Evolutionary conservation across 176 grass and related monocot genomes (phyloP).

Genomic region (Chrysopogon serrulatus): DNA sequence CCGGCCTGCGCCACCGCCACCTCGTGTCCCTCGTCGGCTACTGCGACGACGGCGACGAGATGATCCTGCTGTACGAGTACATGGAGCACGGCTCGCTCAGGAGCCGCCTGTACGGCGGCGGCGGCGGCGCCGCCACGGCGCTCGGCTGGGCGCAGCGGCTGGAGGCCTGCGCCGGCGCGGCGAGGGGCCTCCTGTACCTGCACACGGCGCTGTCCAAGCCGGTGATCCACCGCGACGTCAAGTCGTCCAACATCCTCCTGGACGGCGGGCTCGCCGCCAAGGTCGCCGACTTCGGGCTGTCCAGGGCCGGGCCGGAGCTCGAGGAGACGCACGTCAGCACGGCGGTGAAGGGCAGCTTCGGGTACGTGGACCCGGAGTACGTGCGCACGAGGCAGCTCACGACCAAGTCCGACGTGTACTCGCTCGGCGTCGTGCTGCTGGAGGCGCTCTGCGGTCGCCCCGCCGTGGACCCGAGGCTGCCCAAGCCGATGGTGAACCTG

Average conservation of each 20-base stretch:
- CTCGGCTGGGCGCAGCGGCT: conserved; percentile 43
- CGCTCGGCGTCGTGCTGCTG: conserved; percentile 36
- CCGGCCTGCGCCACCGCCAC: conserved; percentile 29
- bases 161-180: conserved; percentile 38
- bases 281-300: conserved; percentile 46
- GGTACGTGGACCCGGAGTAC: conserved; percentile 99
- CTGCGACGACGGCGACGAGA: conserved; percentile 42
- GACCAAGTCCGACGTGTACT: conserved; percentile 42
- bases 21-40: conserved; percentile 44
- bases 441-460: conserved; percentile 39
- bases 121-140: not conserved
- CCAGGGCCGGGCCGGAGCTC: conserved; percentile 12
- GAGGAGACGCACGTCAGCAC: conserved; percentile 85
- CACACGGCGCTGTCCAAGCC: conserved; percentile 22
- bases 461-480: conserved; percentile 13
- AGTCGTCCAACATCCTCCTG: conserved; percentile 46
- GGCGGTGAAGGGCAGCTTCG: conserved; percentile 98
- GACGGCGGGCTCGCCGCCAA: conserved; percentile 19
- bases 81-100: conserved; percentile 41
- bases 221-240: conserved; percentile 51
- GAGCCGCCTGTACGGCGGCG: conserved; percentile 33
- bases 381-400: conserved; percentile 30
- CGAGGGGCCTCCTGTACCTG: conserved; percentile 29
- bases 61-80: conserved; percentile 44
- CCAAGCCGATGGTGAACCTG: conserved; percentile 13